These are phyloP conservation scores for Aspergillus arachidicola DNA, from an alignment of 2,329 filamentous ascomycete species.

Conservation along the genomic window DNA sequence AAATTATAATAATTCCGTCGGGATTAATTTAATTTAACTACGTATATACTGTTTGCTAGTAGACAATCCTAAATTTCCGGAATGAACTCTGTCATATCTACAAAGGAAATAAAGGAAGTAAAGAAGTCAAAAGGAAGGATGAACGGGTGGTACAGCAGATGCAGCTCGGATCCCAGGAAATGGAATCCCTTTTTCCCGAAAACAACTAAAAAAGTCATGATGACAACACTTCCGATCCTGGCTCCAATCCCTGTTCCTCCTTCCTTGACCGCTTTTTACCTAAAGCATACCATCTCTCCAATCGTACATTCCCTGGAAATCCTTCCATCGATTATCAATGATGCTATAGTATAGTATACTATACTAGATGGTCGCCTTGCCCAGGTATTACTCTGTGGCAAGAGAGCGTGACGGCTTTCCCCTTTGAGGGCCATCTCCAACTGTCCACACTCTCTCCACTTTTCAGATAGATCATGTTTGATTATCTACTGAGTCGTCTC, in stretches of 20 bases:
- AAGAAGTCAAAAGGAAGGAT: too few relatives aligned
- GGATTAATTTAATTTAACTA: too few relatives aligned
- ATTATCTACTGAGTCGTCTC: background rate
- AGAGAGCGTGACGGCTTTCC: background rate
- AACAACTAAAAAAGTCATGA: constrained; percentile 14
- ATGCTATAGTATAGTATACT: background rate
- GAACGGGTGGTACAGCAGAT: too few relatives aligned
- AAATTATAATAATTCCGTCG: too few relatives aligned
- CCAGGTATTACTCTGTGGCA: background rate
- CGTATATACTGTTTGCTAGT: too few relatives aligned
- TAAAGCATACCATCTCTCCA: background rate
- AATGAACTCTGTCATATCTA: too few relatives aligned
- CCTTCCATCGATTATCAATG: too few relatives aligned
- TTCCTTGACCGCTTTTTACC: constrained; percentile 24
- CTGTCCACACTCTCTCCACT: background rate
- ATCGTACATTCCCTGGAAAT: too few relatives aligned
- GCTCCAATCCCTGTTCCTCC: constrained; percentile 9
- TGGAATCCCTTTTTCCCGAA: constrained; percentile 9
- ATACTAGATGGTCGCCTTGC: too few relatives aligned
- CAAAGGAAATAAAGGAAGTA: too few relatives aligned
- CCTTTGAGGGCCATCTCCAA: background rate
- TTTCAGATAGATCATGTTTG: background rate
- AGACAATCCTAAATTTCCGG: too few relatives aligned
- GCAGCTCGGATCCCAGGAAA: background rate
- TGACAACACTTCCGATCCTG: constrained; percentile 16